These are phyloP conservation scores for Periconia sp. DNA, from an alignment of 2,329 filamentous ascomycete species.

Conservation along the genomic window DNA sequence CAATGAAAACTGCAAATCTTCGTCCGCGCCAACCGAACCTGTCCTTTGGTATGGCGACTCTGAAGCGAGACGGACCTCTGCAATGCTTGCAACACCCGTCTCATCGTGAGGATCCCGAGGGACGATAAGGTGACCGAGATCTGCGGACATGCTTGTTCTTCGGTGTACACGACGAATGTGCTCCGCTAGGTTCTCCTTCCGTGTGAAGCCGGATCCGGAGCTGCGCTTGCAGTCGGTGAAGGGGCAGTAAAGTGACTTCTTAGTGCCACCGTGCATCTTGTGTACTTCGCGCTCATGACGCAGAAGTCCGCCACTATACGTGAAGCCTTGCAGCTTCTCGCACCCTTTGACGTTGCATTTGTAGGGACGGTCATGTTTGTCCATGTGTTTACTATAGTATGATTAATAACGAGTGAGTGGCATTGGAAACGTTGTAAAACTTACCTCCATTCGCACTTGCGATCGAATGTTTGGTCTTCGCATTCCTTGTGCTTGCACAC, in stretches of 20 bases:
- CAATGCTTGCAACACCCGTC: conserved; percentile 20
- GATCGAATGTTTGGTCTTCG: conserved; percentile 71
- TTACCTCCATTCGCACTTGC: conserved; percentile 95
- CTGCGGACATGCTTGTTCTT: conserved; percentile 43
- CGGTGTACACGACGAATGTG: conserved; percentile 87
- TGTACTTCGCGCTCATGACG: conserved; percentile 95
- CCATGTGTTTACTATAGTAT: conserved; percentile 85
- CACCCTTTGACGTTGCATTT: conserved; percentile 83
- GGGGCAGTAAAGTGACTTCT: conserved; percentile 86
- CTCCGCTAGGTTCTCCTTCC: conserved; percentile 92
- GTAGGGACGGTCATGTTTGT: conserved; percentile 94
- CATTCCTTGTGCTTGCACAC: conserved; percentile 74
- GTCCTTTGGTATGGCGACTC: conserved; percentile 33
- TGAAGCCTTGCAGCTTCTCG: conserved; percentile 91
- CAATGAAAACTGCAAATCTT: conserved; percentile 24
- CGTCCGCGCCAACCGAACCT: conserved; percentile 30
- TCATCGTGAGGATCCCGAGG: conserved; percentile 26
- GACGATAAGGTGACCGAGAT: conserved; percentile 41
- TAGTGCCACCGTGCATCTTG: conserved; percentile 84
- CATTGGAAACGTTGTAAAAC: no score
- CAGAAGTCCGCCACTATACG: conserved; percentile 87
- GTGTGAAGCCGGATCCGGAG: conserved; percentile 85
- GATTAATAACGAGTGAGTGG: conserved; percentile 30
- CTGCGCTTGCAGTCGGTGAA: conserved; percentile 88
- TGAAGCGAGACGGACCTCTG: conserved; percentile 25